Base-by-base conservation (phyloP, 1,284 basidiomycete genomes). In the Marasmius sp. region DNA sequence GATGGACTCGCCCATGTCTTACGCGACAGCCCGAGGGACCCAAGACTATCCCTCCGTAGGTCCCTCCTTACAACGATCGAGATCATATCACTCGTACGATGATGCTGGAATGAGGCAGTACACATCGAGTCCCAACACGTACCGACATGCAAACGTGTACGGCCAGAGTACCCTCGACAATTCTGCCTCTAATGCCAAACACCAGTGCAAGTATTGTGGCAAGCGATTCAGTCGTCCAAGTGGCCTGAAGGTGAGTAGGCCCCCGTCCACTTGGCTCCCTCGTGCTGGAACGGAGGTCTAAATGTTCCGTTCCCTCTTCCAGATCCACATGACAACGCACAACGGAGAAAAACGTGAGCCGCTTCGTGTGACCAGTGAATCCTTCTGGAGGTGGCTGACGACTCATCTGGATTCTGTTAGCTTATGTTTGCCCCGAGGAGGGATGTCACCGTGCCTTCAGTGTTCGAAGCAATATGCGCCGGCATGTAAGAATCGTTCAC, bases 261-360 rank as follows among this genome's bases (percentile, higher is more conserved):
- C 34, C 34, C 14, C 48, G 51, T 45, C 47, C 52, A 59, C 38
- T 60, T 51, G 56, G 34, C 57, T 54, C 18, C 53, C 58, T n/a
- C 56, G 41, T 62, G 9, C 50, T 22, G 45, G 54, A 47, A 55
- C 38, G 58, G 38, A 65, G 20, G 43, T 20, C 39, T 49, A 33
- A 56, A 33, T 61, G 20, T 57, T 37, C 12, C 54, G 53, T 22
- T 57, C 53, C 50, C 37, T 51, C 18, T 58, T 65, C 37, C 57
- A 84, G 81, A 85, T 84, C 63, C 83, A 85, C 68, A 72, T 82
- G 61, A 82, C 84, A 65, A 83, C 80, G 41, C 83, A 85, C 70
- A 85, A 82, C 22, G 82, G 82, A 33, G 82, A 84, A 67, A 83
- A 81, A 70, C 82, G 83, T 84, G 68, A 74, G 81, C 74, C n/a